A percentile compares a stretch with the other conserved stretches of the same genome.
These are phyloP conservation scores for Clitopilus passeckerianus DNA, from an alignment of 768 basidiomycete species.

Conservation along the genomic window DNA sequence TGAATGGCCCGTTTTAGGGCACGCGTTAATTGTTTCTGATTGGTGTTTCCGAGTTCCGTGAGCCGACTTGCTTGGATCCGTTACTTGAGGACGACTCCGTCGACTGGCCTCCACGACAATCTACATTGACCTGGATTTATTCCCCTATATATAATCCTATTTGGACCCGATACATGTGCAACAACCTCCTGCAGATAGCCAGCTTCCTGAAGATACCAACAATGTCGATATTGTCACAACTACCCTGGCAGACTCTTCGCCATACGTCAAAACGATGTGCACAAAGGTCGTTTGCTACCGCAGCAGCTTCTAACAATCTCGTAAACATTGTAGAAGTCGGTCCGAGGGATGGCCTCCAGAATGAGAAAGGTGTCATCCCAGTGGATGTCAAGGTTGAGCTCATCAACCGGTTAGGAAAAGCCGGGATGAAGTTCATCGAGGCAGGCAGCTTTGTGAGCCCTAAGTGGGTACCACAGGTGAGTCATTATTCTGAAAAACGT, in stretches of 20 bases:
- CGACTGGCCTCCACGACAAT: too few relatives aligned
- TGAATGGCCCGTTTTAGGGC: too few relatives aligned
- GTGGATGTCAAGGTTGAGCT: slow-evolving; percentile 75
- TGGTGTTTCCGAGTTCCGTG: too few relatives aligned
- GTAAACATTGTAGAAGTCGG: slow-evolving; percentile 86
- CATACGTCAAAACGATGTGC: background rate
- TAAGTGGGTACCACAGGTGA: slow-evolving; percentile 89
- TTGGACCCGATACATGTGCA: too few relatives aligned
- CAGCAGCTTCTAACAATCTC: slow-evolving; percentile 21
- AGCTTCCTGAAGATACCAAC: too few relatives aligned
- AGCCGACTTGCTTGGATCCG: too few relatives aligned
- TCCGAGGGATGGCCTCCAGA: slow-evolving; percentile 89
- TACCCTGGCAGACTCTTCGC: background rate
- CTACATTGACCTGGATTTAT: too few relatives aligned
- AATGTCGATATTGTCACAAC: background rate
- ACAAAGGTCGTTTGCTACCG: slow-evolving; percentile 17
- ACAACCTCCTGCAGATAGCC: too few relatives aligned
- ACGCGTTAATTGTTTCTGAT: too few relatives aligned
- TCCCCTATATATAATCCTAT: too few relatives aligned
- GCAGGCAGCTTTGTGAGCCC: slow-evolving; percentile 89
- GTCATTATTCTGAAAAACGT: slow-evolving; percentile 9
- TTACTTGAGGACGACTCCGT: too few relatives aligned
- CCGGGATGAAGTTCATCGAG: slow-evolving; percentile 71
- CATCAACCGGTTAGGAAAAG: slow-evolving; percentile 64
- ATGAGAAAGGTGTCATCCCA: slow-evolving; percentile 71